phyloP scores from a whole-genome alignment of 1,139 yeast species.

The Sugiyamaella japonica region DNA sequence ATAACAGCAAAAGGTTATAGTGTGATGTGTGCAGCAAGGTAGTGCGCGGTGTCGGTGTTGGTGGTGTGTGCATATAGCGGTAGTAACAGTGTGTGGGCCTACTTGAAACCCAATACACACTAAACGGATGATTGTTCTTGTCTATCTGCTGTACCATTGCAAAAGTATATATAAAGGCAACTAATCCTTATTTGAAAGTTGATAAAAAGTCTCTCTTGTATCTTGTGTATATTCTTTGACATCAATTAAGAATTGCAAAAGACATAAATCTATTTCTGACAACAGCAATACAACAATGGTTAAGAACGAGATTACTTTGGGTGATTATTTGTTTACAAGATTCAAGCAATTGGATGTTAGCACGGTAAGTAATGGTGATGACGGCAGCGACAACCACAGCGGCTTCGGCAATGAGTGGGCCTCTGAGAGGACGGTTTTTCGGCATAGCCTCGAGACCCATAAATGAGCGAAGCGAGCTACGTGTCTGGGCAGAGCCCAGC shows the following conservation, averaged over 20 bases:
- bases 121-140: neutral
- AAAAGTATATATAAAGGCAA: constrained; percentile 1
- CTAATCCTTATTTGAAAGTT: neutral
- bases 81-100: neutral
- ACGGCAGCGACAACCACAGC: neutral
- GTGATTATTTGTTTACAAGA: constrained; percentile 53
- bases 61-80: neutral
- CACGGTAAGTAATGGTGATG: constrained; percentile 32
- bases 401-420: too few species aligned
- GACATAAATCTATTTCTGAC: constrained; percentile 17
- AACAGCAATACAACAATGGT: constrained; percentile 6
- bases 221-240: neutral
- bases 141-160: neutral
- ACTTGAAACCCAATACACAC: neutral
- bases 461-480: constrained; percentile 3
- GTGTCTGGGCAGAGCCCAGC: constrained; percentile 2
- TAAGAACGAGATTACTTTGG: constrained; percentile 40
- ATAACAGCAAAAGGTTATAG: neutral
- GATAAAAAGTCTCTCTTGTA: neutral
- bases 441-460: neutral
- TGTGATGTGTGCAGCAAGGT: neutral
- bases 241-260: neutral
- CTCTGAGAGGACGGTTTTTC: too few species aligned
- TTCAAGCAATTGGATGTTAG: constrained; percentile 49
- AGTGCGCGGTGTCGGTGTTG: too few species aligned